phyloP scores from a whole-genome alignment of 768 basidiomycete species.

The Hysterangium stoloniferum region DNA sequence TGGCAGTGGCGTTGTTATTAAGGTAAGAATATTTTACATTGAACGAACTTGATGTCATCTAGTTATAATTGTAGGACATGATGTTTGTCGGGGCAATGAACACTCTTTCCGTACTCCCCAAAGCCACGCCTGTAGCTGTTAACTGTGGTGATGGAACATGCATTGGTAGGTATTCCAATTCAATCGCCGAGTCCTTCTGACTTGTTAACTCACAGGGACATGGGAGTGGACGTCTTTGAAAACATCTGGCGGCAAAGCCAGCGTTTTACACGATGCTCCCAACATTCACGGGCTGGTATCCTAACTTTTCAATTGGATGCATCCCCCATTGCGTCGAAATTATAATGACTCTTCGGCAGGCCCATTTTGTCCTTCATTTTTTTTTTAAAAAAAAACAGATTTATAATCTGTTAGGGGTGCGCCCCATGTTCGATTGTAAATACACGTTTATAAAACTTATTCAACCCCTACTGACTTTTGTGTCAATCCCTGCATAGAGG shows the following conservation, averaged over 20 bases:
- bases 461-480: too few species aligned
- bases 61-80: slow-evolving; percentile 31
- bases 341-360: too few species aligned
- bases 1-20: slow-evolving; percentile 48
- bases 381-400: too few species aligned
- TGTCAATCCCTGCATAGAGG: too few species aligned
- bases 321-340: too few species aligned
- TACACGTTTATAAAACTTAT: too few species aligned
- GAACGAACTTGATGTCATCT: not conserved
- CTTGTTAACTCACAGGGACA: slow-evolving; percentile 7
- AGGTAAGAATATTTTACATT: slow-evolving; percentile 42
- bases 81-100: slow-evolving; percentile 38
- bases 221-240: slow-evolving; percentile 47
- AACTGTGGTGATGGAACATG: slow-evolving; percentile 50
- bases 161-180: slow-evolving; percentile 26
- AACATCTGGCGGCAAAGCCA: slow-evolving; percentile 36
- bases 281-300: too few species aligned
- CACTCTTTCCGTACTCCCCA: slow-evolving; percentile 33
- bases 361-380: too few species aligned
- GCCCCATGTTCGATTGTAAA: too few species aligned
- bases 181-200: not conserved
- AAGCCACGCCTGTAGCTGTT: slow-evolving; percentile 41
- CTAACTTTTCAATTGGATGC: too few species aligned
- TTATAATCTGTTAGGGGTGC: too few species aligned
- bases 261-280: slow-evolving; percentile 28